Conservation (phyloP, 108 stramenopile species). For the Fragilariopsis cylindrus region DNA sequence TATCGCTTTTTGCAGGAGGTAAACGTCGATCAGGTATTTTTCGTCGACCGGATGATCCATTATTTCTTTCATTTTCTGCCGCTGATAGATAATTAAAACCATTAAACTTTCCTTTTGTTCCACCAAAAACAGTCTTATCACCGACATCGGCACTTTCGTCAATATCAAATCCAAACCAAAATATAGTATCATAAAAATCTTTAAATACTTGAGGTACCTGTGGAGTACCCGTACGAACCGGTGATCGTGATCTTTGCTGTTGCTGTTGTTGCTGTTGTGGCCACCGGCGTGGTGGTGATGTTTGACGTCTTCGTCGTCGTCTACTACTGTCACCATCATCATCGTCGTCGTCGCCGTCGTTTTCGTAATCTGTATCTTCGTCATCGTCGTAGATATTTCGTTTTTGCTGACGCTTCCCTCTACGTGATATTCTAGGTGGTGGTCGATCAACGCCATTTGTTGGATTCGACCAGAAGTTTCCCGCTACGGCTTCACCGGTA, state of each 20-base stretch:
- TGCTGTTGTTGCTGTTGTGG: neutral
- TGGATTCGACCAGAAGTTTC: constrained; percentile 64
- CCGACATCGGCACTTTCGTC: constrained; percentile 46
- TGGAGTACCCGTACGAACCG: constrained; percentile 42
- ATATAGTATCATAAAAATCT: constrained; percentile 76
- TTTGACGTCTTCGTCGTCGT: constrained; percentile 13
- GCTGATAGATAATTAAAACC: constrained; percentile 54
- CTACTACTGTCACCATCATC: neutral
- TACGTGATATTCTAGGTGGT: neutral
- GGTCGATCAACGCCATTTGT: constrained; percentile 33
- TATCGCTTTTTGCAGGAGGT: constrained; percentile 7
- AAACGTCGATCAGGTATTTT: constrained; percentile 1
- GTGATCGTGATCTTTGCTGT: neutral
- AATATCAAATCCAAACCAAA: constrained; percentile 64
- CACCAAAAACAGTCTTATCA: constrained; percentile 83
- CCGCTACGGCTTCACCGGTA: constrained; percentile 28
- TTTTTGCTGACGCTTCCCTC: neutral
- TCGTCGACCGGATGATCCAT: neutral
- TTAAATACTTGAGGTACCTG: constrained; percentile 52
- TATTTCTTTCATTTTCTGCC: constrained; percentile 33
- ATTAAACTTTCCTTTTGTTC: constrained; percentile 83
- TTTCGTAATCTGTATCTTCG: neutral
- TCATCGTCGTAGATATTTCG: constrained; percentile 4
- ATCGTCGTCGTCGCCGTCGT: neutral
- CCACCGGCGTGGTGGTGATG: neutral